Base-by-base conservation (phyloP, 257 asterid species). In the Penstemon barbatus region DNA sequence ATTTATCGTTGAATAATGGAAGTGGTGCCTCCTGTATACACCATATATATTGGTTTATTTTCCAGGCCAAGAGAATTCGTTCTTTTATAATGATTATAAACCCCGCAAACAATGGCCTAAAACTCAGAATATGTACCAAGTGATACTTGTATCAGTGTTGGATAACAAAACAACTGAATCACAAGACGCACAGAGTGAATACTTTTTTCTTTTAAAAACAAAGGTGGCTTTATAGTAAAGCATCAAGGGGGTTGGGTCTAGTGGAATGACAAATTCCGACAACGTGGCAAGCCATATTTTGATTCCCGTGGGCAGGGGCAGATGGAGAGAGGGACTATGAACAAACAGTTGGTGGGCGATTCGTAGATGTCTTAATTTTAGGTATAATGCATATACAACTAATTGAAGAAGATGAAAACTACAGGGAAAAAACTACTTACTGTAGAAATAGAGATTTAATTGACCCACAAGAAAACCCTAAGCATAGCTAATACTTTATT, bases 281-380 rank as follows among this genome's bases (percentile, higher is more conserved):
- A 2, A 25, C 2, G 33, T 25, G 33, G 33, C 33, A 25, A 25
- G 3, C 33, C 2, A 25, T 25, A 25, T 25, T 25, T 25, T 25
- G 33, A 25, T 25, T 25, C 33, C 2, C 2, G 2, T 25, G 33
- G 33, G 33, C 2, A 2, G 2, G 33, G 33, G 18, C 18, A 0
- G 18, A 15, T 15, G 18, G 18, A 15, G 18, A 15, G 18, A 15
- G 18, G 18, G 18, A 15, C 18, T 15, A 15, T 15, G 18, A 0
- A 15, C 18, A 15, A 15, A 77, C 78, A 71, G 70, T 67, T 74
- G 64, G 75, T 33, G 70, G 0, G 79, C 48, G 5, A 6, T 1
- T 54, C 50, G 18, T 5, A 0, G 25, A 44, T 4, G 38, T 25
- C 42, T 11, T 43, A 43, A 43, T 10, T 25, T 25, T 25, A 25